These are phyloP conservation scores for Venustampulla echinocandica DNA, from an alignment of 495 filamentous ascomycete species.

Conservation along the genomic window DNA sequence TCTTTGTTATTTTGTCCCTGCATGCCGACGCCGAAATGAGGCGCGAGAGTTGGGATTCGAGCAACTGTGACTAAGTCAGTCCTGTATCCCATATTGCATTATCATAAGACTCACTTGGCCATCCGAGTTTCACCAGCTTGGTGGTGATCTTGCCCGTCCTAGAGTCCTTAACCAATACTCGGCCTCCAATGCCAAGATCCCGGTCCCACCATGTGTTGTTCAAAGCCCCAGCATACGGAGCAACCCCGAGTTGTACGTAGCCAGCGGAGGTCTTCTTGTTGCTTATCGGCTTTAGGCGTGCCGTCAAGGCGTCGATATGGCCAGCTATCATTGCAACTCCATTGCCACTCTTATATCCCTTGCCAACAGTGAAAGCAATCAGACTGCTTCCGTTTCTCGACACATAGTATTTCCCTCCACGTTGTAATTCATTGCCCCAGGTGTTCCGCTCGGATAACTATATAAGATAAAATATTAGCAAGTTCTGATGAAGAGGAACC, in stretches of 20 bases:
- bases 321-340: slow-evolving; percentile 74
- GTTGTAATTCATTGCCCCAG: slow-evolving; percentile 67
- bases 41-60: slow-evolving; percentile 83
- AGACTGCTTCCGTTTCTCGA: slow-evolving; percentile 79
- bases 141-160: slow-evolving; percentile 66
- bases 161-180: slow-evolving; percentile 71
- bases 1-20: slow-evolving; percentile 75
- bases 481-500: background rate
- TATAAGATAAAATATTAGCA: slow-evolving; percentile 1
- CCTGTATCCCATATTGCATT: background rate
- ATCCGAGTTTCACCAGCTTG: slow-evolving; percentile 81
- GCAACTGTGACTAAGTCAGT: slow-evolving; percentile 49
- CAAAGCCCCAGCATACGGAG: slow-evolving; percentile 81
- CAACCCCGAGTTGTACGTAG: slow-evolving; percentile 83
- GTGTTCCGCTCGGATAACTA: slow-evolving; percentile 67
- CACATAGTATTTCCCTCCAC: slow-evolving; percentile 81
- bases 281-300: slow-evolving; percentile 81
- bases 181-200: slow-evolving; percentile 81
- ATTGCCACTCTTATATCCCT: slow-evolving; percentile 74
- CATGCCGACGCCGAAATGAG: slow-evolving; percentile 81
- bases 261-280: slow-evolving; percentile 71
- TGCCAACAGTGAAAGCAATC: slow-evolving; percentile 81
- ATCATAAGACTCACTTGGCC: slow-evolving; percentile 62
- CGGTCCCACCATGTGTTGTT: slow-evolving; percentile 92
- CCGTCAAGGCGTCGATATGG: slow-evolving; percentile 87